Evolutionary conservation across 768 basidiomycete genomes (phyloP), one percentile per base, ranked within the genome.

Genomic region (Hypholoma fasciculare): DNA sequence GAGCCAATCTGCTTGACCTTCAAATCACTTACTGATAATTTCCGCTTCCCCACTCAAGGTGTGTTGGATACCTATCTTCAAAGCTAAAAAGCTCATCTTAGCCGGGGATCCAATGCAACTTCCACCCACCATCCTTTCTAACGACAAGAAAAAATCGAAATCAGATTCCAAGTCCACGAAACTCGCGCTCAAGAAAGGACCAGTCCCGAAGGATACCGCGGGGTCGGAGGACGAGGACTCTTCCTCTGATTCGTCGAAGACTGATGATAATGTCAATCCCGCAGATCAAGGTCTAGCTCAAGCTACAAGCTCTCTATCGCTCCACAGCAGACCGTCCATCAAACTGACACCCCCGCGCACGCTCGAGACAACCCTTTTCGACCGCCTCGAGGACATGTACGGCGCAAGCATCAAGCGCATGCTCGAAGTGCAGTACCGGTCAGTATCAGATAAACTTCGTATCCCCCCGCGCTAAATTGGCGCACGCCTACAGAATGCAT

Each of bases 91-190:
- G 70, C 76, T 95, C 49, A 89, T 95, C 13, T 77, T 97, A 23
- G 96, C 96, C 1, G 96, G 96, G 0, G 96, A 98, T 72, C 96
- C 95, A 1, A 89, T 94, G 81, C 96, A 98, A 76, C 80, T 99
- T 3, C 95, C 95, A 0, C 96, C 96, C 0, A 99, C 96, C 0
- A 85, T 98, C 48, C 77, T 96, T 27, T 92, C 93, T 4, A 71
- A 75, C n/a, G 71, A 69, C 43, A 63, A 68, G 52, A 70, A 69
- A 40, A 56, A 65, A 43, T 49, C 30, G 23, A 60, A 59, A 40
- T 11, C 46, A 26, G 46, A 42, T 47, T n/a, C 57, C 47, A 49
- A 53, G 38, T 39, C 13, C 12, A 13, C 37, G 9, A 63, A 19
- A 56, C 30, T 23, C 14, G 6, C 11, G 26, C 11, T 8, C 17